Base-by-base conservation (phyloP, 495 filamentous ascomycete genomes). In the Massariosphaeria phaeospora region DNA sequence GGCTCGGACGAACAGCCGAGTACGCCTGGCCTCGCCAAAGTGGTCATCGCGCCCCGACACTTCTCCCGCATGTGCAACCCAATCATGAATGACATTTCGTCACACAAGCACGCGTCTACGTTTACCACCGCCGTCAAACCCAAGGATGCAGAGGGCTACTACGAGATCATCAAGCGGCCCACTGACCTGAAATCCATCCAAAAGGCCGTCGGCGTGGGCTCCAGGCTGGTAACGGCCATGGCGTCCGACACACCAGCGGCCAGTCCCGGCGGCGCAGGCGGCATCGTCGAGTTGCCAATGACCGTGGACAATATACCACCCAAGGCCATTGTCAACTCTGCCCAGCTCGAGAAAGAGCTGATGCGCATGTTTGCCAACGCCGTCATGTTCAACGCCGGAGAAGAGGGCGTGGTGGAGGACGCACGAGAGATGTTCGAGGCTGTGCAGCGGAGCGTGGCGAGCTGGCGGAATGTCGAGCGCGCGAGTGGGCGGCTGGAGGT, bases 331-430 rank as follows among this genome's bases (percentile, higher is more conserved):
- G 86, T 98, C 66, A 98, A 97, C 70, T 87, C 83, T n/a, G 79
- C 83, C 2, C 93, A 98, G 66, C 75, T 98, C 12, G 93, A 98
- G 66, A 89, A 91, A 59, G 91, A 96, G 66, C 69, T 98, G n/a
- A 89, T 93, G 57, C 86, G 91, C 61, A 95, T 97, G 85, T 96
- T 96, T 64, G 85, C 88, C 44, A 98, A 98, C 64, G 91, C 91
- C 12, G 83, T 96, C 65, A 96, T 97, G 93, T 98, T 89, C 76
- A 98, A 97, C 59, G 81, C 85, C 0, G 84, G 89, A 48, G 86
- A 90, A 63, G 88, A 86, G 15, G 85, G 84, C 7, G 82, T 95
- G 40, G 88, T 93, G 20, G 84, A 84, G 26, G 86, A 91, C 59
- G 84, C 90, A 3, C 70, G 82, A 45, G 85, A 84, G 62, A 95